Evolutionary conservation across 495 filamentous ascomycete genomes (phyloP).

Genomic region (Aspergillus steynii): DNA sequence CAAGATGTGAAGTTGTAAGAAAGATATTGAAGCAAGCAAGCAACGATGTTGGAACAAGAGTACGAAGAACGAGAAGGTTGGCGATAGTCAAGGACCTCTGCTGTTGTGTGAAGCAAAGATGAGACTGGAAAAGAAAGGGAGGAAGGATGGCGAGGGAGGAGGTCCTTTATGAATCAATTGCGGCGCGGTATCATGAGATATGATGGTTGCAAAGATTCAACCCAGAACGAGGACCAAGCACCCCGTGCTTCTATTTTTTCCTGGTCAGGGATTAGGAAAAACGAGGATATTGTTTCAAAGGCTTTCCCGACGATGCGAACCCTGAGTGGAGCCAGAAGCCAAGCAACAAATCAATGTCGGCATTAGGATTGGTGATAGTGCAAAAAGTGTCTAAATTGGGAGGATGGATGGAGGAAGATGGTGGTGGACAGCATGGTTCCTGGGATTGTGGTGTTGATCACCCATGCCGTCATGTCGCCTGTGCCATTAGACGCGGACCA

Average conservation of each 20-base stretch:
- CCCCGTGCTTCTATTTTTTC: no score
- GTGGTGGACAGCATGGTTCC: slow-evolving; percentile 11
- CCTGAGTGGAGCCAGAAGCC: slow-evolving; percentile 17
- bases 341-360: slow-evolving; percentile 16
- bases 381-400: slow-evolving; percentile 21
- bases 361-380: slow-evolving; percentile 7
- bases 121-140: no score
- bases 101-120: no score
- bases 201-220: slow-evolving; percentile 17
- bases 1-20: no score
- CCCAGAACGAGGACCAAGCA: slow-evolving; percentile 10
- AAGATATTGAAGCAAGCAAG: no score
- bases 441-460: slow-evolving; percentile 7
- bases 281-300: slow-evolving; percentile 15
- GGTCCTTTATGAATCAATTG: slow-evolving; percentile 12
- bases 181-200: slow-evolving; percentile 18
- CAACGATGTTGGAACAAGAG: no score
- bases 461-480: slow-evolving; percentile 1
- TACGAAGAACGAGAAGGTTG: no score
- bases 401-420: slow-evolving; percentile 5
- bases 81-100: no score
- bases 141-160: neutral
- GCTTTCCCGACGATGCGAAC: slow-evolving; percentile 17
- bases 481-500: slow-evolving; percentile 6
- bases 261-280: no score